These are phyloP conservation scores for Clonostachys rhizophaga DNA, from an alignment of 2,329 filamentous ascomycete species.

Conservation along the genomic window DNA sequence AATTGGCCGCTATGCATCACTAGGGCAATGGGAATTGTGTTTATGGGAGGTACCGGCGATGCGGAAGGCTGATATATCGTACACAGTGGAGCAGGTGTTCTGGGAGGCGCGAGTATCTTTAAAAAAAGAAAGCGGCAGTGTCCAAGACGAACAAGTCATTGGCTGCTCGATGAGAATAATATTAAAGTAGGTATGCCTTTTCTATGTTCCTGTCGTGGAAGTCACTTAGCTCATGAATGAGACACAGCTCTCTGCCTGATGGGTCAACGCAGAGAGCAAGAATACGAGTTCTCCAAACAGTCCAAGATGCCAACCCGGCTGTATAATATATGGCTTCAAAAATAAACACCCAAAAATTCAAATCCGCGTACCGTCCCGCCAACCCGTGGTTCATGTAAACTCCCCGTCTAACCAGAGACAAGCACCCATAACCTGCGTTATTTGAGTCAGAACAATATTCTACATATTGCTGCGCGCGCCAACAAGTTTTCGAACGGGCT, in stretches of 20 bases:
- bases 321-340: neutral
- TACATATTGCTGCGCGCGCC: neutral
- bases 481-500: neutral
- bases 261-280: neutral
- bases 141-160: no score
- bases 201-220: no score
- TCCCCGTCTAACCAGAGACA: conserved; percentile 18
- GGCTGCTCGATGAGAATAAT: no score
- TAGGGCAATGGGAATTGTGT: no score
- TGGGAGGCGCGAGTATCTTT: no score
- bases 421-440: conserved; percentile 28
- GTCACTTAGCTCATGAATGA: neutral
- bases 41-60: no score
- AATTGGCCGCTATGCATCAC: no score
- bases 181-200: no score
- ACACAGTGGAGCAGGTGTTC: no score
- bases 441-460: conserved; percentile 5
- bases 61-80: no score
- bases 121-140: no score
- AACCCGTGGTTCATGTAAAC: neutral
- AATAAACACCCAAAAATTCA: neutral
- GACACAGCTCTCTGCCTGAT: neutral
- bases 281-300: neutral
- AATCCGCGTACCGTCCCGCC: neutral
- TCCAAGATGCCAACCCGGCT: no score